Evolutionary conservation across 208 protist species (phyloP).

Genomic region (Crithidia thermophila): DNA sequence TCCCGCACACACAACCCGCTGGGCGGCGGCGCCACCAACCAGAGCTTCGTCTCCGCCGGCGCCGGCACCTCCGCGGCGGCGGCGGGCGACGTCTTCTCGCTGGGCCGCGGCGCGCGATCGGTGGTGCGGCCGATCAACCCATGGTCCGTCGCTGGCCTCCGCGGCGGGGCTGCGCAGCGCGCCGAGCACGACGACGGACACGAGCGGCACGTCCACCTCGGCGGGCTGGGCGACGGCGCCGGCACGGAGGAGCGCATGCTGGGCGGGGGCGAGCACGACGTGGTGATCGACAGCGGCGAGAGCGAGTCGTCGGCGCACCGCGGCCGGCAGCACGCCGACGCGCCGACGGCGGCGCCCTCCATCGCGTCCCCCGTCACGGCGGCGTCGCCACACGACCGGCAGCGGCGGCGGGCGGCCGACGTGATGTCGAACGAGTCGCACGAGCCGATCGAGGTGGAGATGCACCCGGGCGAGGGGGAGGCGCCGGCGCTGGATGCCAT

Average conservation of each 20-base stretch:
- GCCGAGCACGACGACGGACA: not conserved
- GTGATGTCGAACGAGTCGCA: not conserved
- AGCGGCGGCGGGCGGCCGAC: not conserved
- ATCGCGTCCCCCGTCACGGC: not conserved
- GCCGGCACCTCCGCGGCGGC: not conserved
- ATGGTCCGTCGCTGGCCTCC: not conserved
- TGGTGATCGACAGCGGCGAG: not conserved
- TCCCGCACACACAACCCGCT: not conserved
- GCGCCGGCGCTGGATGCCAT: not conserved
- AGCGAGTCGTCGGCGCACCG: too few species aligned
- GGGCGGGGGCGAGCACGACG: too few species aligned
- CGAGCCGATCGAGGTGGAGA: constrained; percentile 12
- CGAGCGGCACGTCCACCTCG: not conserved
- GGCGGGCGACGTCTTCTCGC: constrained; percentile 21
- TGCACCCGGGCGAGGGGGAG: not conserved
- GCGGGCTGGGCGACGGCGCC: not conserved
- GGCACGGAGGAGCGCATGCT: too few species aligned
- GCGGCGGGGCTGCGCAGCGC: not conserved
- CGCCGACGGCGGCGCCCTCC: not conserved
- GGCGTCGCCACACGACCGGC: not conserved
- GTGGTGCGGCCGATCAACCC: not conserved
- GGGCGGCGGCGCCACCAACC: not conserved
- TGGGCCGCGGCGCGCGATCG: constrained; percentile 7
- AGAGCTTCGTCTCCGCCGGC: constrained; percentile 6
- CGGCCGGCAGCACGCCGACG: not conserved